Evolutionary conservation across 1,284 basidiomycete species (phyloP).

Genomic region (Boletellus sp.): DNA sequence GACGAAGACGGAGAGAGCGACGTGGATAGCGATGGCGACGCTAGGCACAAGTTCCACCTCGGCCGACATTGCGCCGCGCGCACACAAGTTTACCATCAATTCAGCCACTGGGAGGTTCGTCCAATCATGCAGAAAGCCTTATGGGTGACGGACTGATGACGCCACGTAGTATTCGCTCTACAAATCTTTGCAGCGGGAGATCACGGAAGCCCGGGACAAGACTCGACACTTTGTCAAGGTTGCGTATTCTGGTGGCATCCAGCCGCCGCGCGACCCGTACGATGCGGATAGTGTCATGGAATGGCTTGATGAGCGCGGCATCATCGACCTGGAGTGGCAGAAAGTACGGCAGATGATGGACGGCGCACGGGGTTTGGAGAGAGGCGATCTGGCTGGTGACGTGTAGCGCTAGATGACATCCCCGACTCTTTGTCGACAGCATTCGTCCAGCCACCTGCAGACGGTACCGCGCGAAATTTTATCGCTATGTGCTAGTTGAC

Average conservation of each 20-base stretch:
- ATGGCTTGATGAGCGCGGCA: constrained; percentile 72
- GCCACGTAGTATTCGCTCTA: constrained; percentile 56
- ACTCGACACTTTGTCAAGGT: constrained; percentile 51
- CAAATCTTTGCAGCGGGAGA: constrained; percentile 49
- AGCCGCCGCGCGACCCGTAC: constrained; percentile 58
- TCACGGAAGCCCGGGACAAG: constrained; percentile 41
- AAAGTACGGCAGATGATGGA: constrained; percentile 70
- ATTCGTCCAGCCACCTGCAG: no score
- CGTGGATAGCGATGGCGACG: constrained; percentile 34
- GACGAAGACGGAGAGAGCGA: constrained; percentile 26
- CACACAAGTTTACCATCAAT: constrained; percentile 66
- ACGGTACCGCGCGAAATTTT: no score
- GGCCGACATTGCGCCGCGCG: constrained; percentile 76
- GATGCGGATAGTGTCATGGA: constrained; percentile 77
- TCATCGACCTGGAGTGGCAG: constrained; percentile 67
- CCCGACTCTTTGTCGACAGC: no score
- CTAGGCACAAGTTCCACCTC: constrained; percentile 42
- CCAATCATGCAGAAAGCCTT: constrained; percentile 1
- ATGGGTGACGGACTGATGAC: constrained; percentile 4
- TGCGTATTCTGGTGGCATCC: constrained; percentile 47
- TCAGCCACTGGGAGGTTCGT: constrained; percentile 83
- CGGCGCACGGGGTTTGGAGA: constrained; percentile 61
- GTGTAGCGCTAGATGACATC: no score
- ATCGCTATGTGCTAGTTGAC: no score
- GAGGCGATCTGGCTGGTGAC: constrained; percentile 34